Conservation (phyloP, 805 yeast genomes). For the Yamadazyma kitorensis region DNA sequence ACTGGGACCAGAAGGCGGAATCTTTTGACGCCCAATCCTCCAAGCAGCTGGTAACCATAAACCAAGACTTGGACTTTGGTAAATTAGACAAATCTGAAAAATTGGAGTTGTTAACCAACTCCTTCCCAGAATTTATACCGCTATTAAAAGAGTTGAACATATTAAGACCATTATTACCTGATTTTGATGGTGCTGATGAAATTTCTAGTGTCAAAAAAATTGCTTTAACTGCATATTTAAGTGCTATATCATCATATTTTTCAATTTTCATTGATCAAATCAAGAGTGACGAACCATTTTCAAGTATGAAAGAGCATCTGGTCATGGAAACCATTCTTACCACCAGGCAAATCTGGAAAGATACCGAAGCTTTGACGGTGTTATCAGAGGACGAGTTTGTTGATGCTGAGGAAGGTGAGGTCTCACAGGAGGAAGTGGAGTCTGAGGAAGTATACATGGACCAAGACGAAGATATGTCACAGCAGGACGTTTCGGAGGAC, state of each 20-base stretch:
- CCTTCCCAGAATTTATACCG: slow-evolving; percentile 84
- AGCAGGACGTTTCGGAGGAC: slow-evolving; percentile 16
- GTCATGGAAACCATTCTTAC: slow-evolving; percentile 85
- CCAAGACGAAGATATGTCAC: slow-evolving; percentile 13
- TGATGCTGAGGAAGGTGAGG: slow-evolving; percentile 7
- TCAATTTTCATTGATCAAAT: slow-evolving; percentile 65
- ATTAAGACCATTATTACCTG: slow-evolving; percentile 18
- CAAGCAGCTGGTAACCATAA: slow-evolving; percentile 25
- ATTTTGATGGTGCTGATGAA: slow-evolving; percentile 24
- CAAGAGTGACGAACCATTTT: slow-evolving; percentile 50
- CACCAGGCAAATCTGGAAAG: slow-evolving; percentile 86
- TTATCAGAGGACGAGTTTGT: slow-evolving; percentile 3
- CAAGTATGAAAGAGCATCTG: slow-evolving; percentile 75
- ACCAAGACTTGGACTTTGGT: slow-evolving; percentile 29
- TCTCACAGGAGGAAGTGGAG: slow-evolving; percentile 15
- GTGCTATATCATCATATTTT: slow-evolving; percentile 74
- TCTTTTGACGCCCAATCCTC: slow-evolving; percentile 31
- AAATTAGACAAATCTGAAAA: slow-evolving; percentile 52
- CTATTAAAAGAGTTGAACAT: slow-evolving; percentile 56
- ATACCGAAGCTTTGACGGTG: slow-evolving; percentile 45
- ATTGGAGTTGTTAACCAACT: slow-evolving; percentile 50
- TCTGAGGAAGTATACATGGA: slow-evolving; percentile 16
- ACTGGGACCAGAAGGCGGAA: slow-evolving; percentile 65
- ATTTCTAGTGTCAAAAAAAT: slow-evolving; percentile 51
- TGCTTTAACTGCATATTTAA: slow-evolving; percentile 77